Evolutionary conservation across 2,329 filamentous ascomycete genomes (phyloP).

Genomic region (Phaeosphaeriaceae sp.): DNA sequence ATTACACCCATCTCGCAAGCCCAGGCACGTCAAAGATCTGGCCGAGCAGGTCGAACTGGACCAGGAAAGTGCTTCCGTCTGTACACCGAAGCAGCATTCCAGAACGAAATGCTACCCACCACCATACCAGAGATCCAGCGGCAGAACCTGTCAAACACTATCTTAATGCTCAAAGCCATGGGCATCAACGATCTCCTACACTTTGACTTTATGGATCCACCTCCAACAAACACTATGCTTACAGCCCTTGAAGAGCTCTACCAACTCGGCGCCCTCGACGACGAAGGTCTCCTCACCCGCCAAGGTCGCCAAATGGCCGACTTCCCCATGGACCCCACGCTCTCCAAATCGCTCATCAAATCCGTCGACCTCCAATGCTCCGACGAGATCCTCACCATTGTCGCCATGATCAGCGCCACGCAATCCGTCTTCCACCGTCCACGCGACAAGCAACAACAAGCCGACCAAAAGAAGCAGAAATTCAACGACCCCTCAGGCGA

Average conservation of each 20-base stretch:
- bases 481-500: slow-evolving; percentile 96
- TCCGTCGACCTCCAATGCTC: slow-evolving; percentile 88
- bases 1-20: slow-evolving; percentile 97
- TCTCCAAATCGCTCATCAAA: slow-evolving; percentile 89
- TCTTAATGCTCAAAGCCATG: slow-evolving; percentile 98
- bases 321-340: slow-evolving; percentile 94
- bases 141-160: slow-evolving; percentile 89
- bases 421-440: slow-evolving; percentile 91
- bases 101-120: slow-evolving; percentile 95
- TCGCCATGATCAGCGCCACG: slow-evolving; percentile 72
- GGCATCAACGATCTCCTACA: slow-evolving; percentile 97
- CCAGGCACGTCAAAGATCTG: slow-evolving; percentile 92
- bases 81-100: slow-evolving; percentile 94
- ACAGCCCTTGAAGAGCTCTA: slow-evolving; percentile 96
- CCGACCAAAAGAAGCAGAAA: slow-evolving; percentile 96
- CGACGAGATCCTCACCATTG: slow-evolving; percentile 92
- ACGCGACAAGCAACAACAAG: slow-evolving; percentile 95
- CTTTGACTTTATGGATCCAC: slow-evolving; percentile 99
- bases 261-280: slow-evolving; percentile 86
- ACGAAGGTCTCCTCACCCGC: slow-evolving; percentile 91
- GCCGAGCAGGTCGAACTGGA: slow-evolving; percentile 90
- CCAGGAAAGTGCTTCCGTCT: slow-evolving; percentile 89
- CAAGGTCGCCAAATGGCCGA: slow-evolving; percentile 97
- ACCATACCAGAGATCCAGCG: slow-evolving; percentile 96
- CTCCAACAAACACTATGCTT: slow-evolving; percentile 96